Conservation (phyloP, 257 asterid species). For the Solanum commersonii region DNA sequence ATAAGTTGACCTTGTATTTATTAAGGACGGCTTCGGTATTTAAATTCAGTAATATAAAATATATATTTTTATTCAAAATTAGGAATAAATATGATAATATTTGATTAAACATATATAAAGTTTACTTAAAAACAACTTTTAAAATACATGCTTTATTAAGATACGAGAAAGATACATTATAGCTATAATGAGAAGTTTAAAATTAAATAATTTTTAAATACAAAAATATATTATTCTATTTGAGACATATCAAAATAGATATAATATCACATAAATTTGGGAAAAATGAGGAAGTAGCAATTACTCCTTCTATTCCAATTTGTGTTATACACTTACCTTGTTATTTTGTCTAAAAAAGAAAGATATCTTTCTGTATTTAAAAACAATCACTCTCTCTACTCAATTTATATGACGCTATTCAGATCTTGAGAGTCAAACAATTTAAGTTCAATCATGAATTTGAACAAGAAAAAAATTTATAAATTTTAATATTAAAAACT, state of each 20-base stretch:
- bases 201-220: too few relatives aligned
- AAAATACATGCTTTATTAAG: not conserved
- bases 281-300: not conserved
- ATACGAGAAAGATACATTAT: not conserved
- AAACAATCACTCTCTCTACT: fast-evolving
- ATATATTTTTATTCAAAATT: too few relatives aligned
- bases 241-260: fast-evolving
- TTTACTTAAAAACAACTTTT: not conserved
- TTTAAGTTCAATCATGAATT: fast-evolving
- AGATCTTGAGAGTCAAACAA: not conserved
- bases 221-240: not conserved
- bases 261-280: not conserved
- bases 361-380: fast-evolving
- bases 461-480: fast-evolving
- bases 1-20: not conserved
- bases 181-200: not conserved
- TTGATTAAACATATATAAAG: too few relatives aligned
- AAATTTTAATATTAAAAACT: not conserved
- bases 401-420: too few relatives aligned
- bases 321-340: not conserved
- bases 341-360: not conserved
- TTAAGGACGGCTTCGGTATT: not conserved
- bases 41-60: not conserved
- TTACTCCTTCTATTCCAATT: fast-evolving
- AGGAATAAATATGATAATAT: not conserved